These are phyloP conservation scores for Aspergillus terreus DNA, from an alignment of 2,329 filamentous ascomycete species.

Conservation along the genomic window DNA sequence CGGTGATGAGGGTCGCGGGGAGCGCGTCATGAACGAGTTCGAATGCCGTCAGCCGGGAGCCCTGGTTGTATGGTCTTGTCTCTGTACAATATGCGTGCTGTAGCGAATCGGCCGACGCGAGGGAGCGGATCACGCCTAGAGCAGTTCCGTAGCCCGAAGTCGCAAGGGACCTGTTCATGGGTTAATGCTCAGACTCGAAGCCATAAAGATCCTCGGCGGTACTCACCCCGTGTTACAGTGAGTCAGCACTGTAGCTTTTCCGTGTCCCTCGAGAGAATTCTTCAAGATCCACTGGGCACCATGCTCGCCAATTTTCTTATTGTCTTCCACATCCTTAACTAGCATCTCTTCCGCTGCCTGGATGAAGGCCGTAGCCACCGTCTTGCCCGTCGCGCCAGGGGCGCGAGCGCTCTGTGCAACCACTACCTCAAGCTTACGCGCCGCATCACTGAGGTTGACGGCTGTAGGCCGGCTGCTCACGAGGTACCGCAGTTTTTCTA, in stretches of 20 bases:
- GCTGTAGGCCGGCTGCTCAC: constrained; percentile 88
- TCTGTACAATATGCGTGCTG: constrained; percentile 92
- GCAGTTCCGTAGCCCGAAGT: constrained; percentile 98
- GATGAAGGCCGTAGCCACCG: constrained; percentile 69
- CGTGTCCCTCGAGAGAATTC: constrained; percentile 49
- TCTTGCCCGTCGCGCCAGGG: constrained; percentile 32
- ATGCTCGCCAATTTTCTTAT: constrained; percentile 76
- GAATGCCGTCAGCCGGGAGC: constrained; percentile 88
- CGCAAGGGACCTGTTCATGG: constrained; percentile 67
- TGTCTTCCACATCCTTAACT: constrained; percentile 79
- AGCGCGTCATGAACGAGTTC: constrained; percentile 94
- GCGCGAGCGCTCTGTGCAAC: constrained; percentile 47
- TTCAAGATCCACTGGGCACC: constrained; percentile 78
- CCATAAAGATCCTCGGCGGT: neutral
- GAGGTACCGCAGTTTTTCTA: constrained; percentile 76
- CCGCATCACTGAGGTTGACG: constrained; percentile 90
- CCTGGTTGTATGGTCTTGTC: constrained; percentile 96
- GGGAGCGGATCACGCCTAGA: constrained; percentile 83
- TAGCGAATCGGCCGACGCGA: constrained; percentile 64
- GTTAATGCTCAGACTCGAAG: neutral
- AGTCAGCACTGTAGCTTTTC: constrained; percentile 76
- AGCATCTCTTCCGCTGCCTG: constrained; percentile 81
- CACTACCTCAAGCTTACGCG: constrained; percentile 68
- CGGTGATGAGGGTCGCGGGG: constrained; percentile 85
- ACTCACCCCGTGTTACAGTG: constrained; percentile 92